phyloP scores from a whole-genome alignment of 805 yeast species.

The Spathaspora arborariae region DNA sequence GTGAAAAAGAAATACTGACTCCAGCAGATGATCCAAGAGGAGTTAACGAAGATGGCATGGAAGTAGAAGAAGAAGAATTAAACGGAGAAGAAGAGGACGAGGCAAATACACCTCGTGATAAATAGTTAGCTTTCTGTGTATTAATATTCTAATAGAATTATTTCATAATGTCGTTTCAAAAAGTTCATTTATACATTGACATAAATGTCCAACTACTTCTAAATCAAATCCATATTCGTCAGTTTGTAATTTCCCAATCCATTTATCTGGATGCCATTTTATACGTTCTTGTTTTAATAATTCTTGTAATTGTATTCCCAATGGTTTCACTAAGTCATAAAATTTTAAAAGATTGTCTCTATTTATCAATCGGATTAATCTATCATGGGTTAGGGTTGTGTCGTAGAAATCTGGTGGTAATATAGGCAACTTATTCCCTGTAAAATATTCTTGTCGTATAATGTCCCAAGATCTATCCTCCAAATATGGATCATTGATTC shows the following conservation, averaged over 20 bases:
- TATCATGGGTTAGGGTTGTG: conserved; percentile 7
- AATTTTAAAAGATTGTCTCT: conserved; percentile 23
- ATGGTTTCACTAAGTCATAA: conserved; percentile 18
- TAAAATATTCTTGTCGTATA: conserved; percentile 12
- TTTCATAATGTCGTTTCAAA: conserved; percentile 8
- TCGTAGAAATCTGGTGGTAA: conserved; percentile 10
- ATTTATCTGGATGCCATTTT: conserved; percentile 71
- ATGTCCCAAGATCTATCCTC: no score
- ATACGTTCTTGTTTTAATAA: conserved; percentile 48
- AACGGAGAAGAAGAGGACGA: conserved; percentile 7
- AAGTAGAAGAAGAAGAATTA: conserved; percentile 12
- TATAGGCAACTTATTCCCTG: conserved; percentile 11
- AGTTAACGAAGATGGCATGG: conserved; percentile 17
- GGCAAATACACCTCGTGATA: conserved; percentile 11
- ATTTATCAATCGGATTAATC: conserved; percentile 15
- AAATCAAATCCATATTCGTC: conserved; percentile 14
- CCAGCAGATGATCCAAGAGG: conserved; percentile 27
- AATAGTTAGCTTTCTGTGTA: conserved; percentile 2
- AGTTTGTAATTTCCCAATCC: conserved; percentile 31
- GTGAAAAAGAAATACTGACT: conserved; percentile 37
- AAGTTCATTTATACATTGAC: conserved; percentile 29
- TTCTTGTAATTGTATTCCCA: conserved; percentile 14
- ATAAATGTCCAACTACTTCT: conserved; percentile 25
- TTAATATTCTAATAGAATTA: conserved; percentile 1
- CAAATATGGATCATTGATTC: conserved; percentile 24